phyloP scores from a whole-genome alignment of 1,284 basidiomycete species.

The Rhodotorula sp. region DNA sequence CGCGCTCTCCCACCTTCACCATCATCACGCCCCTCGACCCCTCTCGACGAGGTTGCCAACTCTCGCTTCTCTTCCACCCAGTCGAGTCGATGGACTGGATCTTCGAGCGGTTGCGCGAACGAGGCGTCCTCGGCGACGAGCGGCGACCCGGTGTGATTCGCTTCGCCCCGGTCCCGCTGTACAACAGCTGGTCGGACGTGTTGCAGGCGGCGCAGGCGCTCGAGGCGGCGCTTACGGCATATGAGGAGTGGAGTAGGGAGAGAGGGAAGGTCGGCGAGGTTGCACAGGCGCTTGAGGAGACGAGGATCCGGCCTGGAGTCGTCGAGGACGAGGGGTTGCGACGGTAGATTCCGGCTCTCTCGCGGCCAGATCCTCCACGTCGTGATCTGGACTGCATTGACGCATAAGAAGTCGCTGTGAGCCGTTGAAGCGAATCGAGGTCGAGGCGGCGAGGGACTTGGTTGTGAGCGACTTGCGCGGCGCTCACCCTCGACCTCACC shows the following conservation, averaged over 20 bases:
- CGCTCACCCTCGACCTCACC: too few species aligned
- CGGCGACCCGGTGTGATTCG: conserved; percentile 85
- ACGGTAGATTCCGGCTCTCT: background rate
- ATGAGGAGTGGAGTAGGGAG: background rate
- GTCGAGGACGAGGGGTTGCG: conserved; percentile 1
- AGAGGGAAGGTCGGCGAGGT: background rate
- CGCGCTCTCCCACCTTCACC: conserved; percentile 59
- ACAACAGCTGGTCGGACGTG: conserved; percentile 62
- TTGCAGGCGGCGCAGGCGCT: conserved; percentile 12
- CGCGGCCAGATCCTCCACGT: too few species aligned
- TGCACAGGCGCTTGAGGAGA: background rate
- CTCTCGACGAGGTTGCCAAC: conserved; percentile 72
- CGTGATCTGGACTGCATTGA: background rate
- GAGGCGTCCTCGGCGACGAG: conserved; percentile 85
- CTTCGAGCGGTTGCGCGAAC: conserved; percentile 60
- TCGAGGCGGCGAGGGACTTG: too few species aligned
- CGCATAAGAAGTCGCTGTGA: background rate
- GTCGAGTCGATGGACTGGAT: conserved; percentile 67
- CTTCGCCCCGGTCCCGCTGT: conserved; percentile 76
- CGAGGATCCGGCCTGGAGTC: background rate
- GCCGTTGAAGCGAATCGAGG: too few species aligned
- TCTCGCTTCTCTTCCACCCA: conserved; percentile 75
- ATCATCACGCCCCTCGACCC: conserved; percentile 77
- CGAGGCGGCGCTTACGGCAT: conserved; percentile 8
- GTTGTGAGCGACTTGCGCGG: too few species aligned